Evolutionary conservation across 2,329 filamentous ascomycete species (phyloP).

Genomic region (Penicillium sp.): DNA sequence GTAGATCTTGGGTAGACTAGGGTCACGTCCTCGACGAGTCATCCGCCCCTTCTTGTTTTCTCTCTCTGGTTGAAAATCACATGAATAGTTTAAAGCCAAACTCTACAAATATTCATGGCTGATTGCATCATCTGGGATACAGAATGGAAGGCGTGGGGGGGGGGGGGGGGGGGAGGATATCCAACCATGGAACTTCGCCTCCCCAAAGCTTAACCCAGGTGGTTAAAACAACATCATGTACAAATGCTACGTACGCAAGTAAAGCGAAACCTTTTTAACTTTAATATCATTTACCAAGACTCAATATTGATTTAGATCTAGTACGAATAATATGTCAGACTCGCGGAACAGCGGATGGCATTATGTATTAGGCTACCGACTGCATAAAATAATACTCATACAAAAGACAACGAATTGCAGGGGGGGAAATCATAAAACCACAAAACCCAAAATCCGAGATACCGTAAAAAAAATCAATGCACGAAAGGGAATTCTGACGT

Average conservation of each 20-base stretch:
- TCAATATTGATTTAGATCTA: too few relatives aligned
- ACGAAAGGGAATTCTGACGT: not conserved
- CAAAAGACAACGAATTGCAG: slow-evolving; percentile 20
- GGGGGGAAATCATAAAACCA: slow-evolving; percentile 30
- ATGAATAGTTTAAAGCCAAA: too few relatives aligned
- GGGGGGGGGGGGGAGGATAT: too few relatives aligned
- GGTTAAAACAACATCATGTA: not conserved
- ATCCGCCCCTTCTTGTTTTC: too few relatives aligned
- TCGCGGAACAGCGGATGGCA: slow-evolving; percentile 20
- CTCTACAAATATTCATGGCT: too few relatives aligned
- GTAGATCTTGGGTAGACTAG: too few relatives aligned
- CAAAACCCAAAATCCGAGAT: slow-evolving; percentile 8
- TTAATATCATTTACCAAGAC: too few relatives aligned
- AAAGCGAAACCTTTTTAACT: too few relatives aligned
- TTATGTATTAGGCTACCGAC: slow-evolving; percentile 30
- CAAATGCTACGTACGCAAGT: not conserved
- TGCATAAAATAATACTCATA: slow-evolving; percentile 22
- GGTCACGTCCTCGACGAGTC: too few relatives aligned
- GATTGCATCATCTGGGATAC: too few relatives aligned
- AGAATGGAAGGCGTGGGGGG: too few relatives aligned
- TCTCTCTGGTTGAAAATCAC: too few relatives aligned
- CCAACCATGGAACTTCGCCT: not conserved
- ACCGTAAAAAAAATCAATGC: slow-evolving; percentile 3
- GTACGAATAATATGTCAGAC: not conserved
- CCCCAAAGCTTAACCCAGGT: not conserved